Base-by-base conservation (phyloP, 2,329 filamentous ascomycete species). In the Alternaria consortialis region DNA sequence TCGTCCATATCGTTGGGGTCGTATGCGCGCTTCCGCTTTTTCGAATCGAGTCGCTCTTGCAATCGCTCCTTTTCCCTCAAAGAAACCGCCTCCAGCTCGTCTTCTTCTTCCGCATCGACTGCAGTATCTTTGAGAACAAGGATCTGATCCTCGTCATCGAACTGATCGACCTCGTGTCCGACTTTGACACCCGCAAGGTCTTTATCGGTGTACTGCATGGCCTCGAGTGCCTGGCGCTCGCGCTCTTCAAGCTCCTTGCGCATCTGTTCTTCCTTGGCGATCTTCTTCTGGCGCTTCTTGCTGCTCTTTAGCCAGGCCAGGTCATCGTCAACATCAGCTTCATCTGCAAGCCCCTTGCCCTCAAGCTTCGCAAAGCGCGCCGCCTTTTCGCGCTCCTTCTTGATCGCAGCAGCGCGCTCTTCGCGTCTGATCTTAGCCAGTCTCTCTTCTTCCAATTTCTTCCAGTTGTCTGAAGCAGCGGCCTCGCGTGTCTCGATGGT, bases 231-330 rank as follows among this genome's bases (percentile, higher is more conserved):
- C 76, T 94, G 91, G 5, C 75, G 75, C 69, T 85, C 82, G 5
- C 91, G 89, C 62, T 92, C 92, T 9, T 89, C 92, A 46, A 93
- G 81, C 76, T 97, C 93, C 73, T 91, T 88, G 62, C 93, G 91
- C 54, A 87, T 79, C 74, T 85, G 85, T 67, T 91, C 87, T 31
- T 90, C 88, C 75, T 87, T 86, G 68, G 88, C 91, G 39, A 98
- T 94, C 80, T 94, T 92, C 85, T 93, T 97, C 78, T 97, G 93
- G 53, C 94, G 86, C 83, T 97, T 98, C 85, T 97, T 98, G 78
- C 94, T 90, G 61, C 90, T 90, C 69, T 91, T 87, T 62, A 99
- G 79, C 95, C 95, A 99, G 1, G 91, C 85, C 76, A 91, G 91
- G 13, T 94, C 92, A 77, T 97, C 92, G 27, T 91, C 69, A 3